Percentiles rank a stretch among this genome's conserved stretches.
Conservation (phyloP, 345 rosid species). For the Cardamine occulta region DNA sequence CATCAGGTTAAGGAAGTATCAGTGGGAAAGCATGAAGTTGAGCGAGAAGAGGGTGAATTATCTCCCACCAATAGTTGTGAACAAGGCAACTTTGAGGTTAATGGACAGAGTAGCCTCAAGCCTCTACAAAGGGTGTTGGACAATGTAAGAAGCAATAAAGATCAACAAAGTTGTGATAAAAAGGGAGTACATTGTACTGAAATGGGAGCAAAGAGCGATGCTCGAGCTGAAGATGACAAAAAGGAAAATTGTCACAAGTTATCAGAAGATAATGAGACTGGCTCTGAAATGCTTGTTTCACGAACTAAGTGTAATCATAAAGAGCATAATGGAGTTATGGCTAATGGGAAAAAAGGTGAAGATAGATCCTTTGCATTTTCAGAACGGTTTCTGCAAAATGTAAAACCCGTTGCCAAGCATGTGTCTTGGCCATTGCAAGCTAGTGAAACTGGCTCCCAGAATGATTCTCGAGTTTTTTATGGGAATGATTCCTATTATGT, state of each 20-base stretch:
- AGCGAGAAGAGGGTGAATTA: conserved; percentile 93
- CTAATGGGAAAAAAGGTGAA: conserved; percentile 75
- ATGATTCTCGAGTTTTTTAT: conserved; percentile 69
- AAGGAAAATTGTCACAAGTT: conserved; percentile 51
- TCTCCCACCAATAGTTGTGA: conserved; percentile 86
- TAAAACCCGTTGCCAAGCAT: conserved; percentile 89
- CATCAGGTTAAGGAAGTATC: conserved; percentile 55
- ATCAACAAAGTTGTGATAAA: conserved; percentile 46
- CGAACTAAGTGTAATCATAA: conserved; percentile 68
- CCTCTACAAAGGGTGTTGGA: conserved; percentile 54
- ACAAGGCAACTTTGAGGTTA: conserved; percentile 73
- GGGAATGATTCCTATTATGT: conserved; percentile 96
- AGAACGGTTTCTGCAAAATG: conserved; percentile 70
- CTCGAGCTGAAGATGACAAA: conserved; percentile 74
- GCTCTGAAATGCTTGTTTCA: conserved; percentile 72
- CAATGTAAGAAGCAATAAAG: conserved; percentile 52
- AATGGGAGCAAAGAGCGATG: conserved; percentile 64
- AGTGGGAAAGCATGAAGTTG: conserved; percentile 58
- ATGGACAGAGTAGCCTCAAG: conserved; percentile 60
- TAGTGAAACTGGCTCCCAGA: conserved; percentile 58
- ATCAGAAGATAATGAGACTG: conserved; percentile 76
- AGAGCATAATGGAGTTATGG: conserved; percentile 68
- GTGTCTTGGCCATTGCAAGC: conserved; percentile 56
- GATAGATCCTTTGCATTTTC: conserved; percentile 68
- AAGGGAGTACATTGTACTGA: conserved; percentile 53